Conservation (phyloP, 768 basidiomycete genomes). For the Rhizopogon vulgaris region DNA sequence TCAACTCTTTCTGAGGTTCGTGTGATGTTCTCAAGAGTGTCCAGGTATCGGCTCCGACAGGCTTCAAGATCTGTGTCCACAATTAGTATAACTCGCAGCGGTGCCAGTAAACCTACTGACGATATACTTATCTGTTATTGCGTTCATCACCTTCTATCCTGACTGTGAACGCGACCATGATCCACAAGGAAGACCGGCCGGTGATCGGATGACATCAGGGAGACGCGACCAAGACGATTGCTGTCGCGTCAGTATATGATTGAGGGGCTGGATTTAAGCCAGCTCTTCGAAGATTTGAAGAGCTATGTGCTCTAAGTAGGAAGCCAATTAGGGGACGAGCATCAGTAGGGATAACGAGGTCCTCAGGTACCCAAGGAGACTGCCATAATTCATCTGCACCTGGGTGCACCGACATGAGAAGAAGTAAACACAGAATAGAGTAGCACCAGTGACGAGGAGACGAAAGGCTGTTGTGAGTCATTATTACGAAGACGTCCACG, state of each 20-base stretch:
- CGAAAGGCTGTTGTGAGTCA: not conserved
- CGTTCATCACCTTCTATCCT: slow-evolving; percentile 47
- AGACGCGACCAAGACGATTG: slow-evolving; percentile 56
- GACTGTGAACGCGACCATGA: slow-evolving; percentile 51
- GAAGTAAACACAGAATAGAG: not conserved
- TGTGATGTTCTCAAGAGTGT: slow-evolving; percentile 17
- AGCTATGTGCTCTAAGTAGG: not conserved
- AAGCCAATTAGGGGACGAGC: slow-evolving; percentile 12
- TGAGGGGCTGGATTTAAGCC: not conserved
- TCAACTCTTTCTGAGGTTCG: not conserved
- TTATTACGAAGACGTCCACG: not conserved
- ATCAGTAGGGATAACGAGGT: slow-evolving; percentile 8
- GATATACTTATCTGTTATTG: slow-evolving; percentile 47
- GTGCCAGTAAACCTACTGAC: no score
- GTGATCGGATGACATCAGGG: slow-evolving; percentile 54
- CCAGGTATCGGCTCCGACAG: slow-evolving; percentile 30
- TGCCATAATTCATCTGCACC: not conserved
- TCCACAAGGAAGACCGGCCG: slow-evolving; percentile 44
- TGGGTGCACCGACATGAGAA: not conserved
- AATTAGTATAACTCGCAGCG: no score
- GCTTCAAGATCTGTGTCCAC: slow-evolving; percentile 41
- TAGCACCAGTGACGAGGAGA: not conserved
- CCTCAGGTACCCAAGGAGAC: slow-evolving; percentile 8
- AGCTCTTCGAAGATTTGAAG: not conserved
- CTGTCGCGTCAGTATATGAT: slow-evolving; percentile 40